Base-by-base conservation (phyloP, 2,329 filamentous ascomycete species). In the Tothia fuscella region DNA sequence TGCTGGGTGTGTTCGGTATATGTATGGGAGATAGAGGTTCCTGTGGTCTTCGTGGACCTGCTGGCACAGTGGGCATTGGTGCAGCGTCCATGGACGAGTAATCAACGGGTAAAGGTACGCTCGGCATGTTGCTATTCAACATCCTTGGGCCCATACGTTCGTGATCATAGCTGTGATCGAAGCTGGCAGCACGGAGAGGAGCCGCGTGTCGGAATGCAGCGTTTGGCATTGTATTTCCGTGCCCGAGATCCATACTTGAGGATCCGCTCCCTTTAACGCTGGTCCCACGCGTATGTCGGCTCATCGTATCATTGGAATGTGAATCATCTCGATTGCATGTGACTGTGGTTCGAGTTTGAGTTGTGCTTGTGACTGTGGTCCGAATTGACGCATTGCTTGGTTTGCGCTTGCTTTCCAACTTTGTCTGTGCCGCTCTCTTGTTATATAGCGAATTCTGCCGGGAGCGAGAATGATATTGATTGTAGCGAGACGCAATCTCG, bases 61-160 rank as follows among this genome's bases (percentile, higher is more conserved):
- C 80, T 25, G 85, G 86, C 26, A 95, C 71, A 21, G 78, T 88
- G 4, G 89, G 89, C 28, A 81, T 89, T 12, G 89, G 88, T 20
- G 87, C 88, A 39, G 86, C 82, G 56, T 91, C 82, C 61, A 80
- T 78, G 51, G 81, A 74, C 51, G 71, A 66, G 53, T 72, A 64
- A 29, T 59, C 57, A 38, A 60, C 58, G 28, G 63, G 48, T 37
- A 68, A 58, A 4, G 65, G 66, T 20, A 32, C 29, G 26, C 41
- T 43, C 17, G 44, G 43, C 22, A 58, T 62, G 43, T 46, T 24
- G 47, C 49, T 43, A 52, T 56, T n/a, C 55, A 55, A 6, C 54
- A 53, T 43, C 24, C 25, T n/a, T 14, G 13, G 3, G 7, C 13
- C 7, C 4, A 35, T 3, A 12, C 28, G 25, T 19, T 38, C 32